Percentiles rank a stretch among this genome's conserved stretches.
Conservation (phyloP, 2,329 filamentous ascomycete species). For the Talaromyces sp. region DNA sequence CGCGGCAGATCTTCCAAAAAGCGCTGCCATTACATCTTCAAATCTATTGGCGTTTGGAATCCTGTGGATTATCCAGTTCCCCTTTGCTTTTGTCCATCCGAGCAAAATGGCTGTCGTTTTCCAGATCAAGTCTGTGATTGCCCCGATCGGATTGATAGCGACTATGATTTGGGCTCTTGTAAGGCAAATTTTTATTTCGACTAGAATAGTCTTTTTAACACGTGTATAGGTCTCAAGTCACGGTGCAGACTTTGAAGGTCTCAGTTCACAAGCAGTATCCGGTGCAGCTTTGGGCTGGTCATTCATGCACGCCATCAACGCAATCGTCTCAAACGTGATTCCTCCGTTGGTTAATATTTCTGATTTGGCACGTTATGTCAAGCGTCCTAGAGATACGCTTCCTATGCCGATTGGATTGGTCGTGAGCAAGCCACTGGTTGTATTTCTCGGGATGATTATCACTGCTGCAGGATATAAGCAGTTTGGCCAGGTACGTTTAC, state of each 20-base stretch:
- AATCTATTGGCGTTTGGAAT: constrained; percentile 4
- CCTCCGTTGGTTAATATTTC: constrained; percentile 5
- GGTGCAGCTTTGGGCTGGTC: constrained; percentile 5
- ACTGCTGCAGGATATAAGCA: constrained; percentile 9
- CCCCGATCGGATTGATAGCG: constrained; percentile 3
- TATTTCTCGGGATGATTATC: constrained; percentile 6
- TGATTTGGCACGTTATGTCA: constrained; percentile 5
- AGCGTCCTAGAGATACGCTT: constrained; percentile 3
- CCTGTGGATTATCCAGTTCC: constrained; percentile 8
- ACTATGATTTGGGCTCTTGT: constrained; percentile 11
- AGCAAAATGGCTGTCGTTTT: constrained; percentile 7
- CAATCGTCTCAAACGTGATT: constrained; percentile 4
- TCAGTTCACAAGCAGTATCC: background rate
- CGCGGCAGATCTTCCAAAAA: background rate
- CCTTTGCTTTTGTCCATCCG: constrained; percentile 9
- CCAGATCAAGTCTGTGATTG: constrained; percentile 4
- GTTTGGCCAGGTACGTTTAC: constrained; percentile 3
- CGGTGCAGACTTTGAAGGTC: constrained; percentile 6
- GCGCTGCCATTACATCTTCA: constrained; percentile 4
- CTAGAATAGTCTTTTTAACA: background rate
- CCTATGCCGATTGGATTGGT: constrained; percentile 7
- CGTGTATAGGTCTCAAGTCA: constrained; percentile 3
- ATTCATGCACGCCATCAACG: constrained; percentile 8
- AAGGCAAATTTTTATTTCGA: background rate
- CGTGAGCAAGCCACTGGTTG: constrained; percentile 7